Percentiles rank a stretch among this genome's conserved stretches.
phyloP scores from a whole-genome alignment of 768 basidiomycete genomes.

The Asterophora parasitica region DNA sequence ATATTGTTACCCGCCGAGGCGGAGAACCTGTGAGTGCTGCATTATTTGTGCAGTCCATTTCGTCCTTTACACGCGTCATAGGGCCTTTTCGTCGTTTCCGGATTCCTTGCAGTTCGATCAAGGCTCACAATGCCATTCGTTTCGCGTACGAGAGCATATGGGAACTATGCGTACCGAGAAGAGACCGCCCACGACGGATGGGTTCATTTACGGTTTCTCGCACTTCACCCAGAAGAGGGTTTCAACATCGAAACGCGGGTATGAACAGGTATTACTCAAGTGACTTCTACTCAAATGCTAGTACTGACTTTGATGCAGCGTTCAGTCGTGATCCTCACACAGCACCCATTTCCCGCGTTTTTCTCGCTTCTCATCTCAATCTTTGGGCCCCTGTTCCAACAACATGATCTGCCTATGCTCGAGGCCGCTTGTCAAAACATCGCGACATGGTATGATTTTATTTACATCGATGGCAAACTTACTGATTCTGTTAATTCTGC shows the following conservation, averaged over 20 bases:
- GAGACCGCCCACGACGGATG: conserved; percentile 44
- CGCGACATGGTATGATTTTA: conserved; percentile 64
- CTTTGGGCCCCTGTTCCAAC: conserved; percentile 71
- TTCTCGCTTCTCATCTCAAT: conserved; percentile 64
- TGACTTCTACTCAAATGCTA: conserved; percentile 4
- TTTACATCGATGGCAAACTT: conserved; percentile 4
- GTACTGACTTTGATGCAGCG: conserved; percentile 36
- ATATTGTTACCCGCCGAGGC: conserved; percentile 59
- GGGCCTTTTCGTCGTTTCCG: conserved; percentile 90
- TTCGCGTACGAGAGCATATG: conserved; percentile 65
- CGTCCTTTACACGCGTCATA: conserved; percentile 25
- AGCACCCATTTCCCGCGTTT: conserved; percentile 76
- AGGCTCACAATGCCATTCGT: conserved; percentile 80
- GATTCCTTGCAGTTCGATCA: conserved; percentile 85
- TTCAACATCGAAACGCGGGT: conserved; percentile 65
- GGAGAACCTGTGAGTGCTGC: conserved; percentile 74
- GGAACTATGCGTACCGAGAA: conserved; percentile 21
- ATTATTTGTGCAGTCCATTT: background rate
- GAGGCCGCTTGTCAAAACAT: conserved; percentile 86
- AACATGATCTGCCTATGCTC: conserved; percentile 73
- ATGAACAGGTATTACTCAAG: conserved; percentile 54
- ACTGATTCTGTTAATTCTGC: conserved; percentile 26
- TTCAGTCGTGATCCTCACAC: conserved; percentile 77
- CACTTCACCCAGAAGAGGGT: conserved; percentile 73
- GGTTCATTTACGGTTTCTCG: conserved; percentile 74